Evolutionary conservation across 495 filamentous ascomycete genomes (phyloP), one percentile per base, ranked within the genome.

Genomic region (Hypoxylon fragiforme): DNA sequence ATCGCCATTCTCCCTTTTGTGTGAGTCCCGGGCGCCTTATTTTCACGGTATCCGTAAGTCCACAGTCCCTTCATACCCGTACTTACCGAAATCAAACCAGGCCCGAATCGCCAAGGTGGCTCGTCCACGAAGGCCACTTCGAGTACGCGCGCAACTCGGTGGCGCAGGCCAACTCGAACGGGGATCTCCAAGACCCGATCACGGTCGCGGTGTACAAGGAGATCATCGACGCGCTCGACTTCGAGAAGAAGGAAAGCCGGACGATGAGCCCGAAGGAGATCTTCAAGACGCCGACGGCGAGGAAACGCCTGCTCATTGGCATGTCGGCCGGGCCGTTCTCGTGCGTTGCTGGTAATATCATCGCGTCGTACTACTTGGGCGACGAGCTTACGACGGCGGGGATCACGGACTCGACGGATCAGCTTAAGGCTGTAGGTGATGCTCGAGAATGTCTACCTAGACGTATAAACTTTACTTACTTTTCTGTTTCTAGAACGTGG

Each of bases 31-130:
- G 9, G 2, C 0, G 3, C n/a, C 14, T 15, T n/a, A n/a, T n/a
- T n/a, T n/a, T n/a, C n/a, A n/a, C n/a, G n/a, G n/a, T n/a, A n/a
- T n/a, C n/a, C n/a, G n/a, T n/a, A n/a, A n/a, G n/a, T n/a, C n/a
- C n/a, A n/a, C n/a, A n/a, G n/a, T n/a, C n/a, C n/a, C n/a, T n/a
- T n/a, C n/a, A n/a, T n/a, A n/a, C 8, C 11, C 4, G 0, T 20
- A 37, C 1, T 15, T 12, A 8, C 22, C 42, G 44, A 20, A 52
- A 14, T 26, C 3, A 9, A 12, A 21, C 9, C 9, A 73, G 70
- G 9, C 80, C 81, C 6, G 81, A 84, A 65, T 78, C 75, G 4
- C 77, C 77, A 1, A 71, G 77, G 15, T 80, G 77, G 77, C 64
- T 80, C 11, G 70, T 71, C 3, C 60, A 73, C 49, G 44, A 74